Conservation (phyloP, 2,329 filamentous ascomycete genomes). For the Pseudodiploospora longispora region DNA sequence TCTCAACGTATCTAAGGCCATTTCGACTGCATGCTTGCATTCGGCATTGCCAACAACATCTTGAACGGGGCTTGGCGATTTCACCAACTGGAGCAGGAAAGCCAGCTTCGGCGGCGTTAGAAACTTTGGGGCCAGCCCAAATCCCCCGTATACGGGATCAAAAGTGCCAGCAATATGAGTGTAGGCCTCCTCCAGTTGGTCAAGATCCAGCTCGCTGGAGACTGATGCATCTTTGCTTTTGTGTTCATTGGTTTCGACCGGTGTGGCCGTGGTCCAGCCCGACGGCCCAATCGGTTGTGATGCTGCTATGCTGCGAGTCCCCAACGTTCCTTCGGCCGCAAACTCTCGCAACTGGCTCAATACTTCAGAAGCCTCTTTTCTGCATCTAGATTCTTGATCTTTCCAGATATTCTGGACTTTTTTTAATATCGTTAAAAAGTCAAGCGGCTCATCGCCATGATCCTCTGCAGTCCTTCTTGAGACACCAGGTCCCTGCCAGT, state of each 20-base stretch:
- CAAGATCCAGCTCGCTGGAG: constrained; percentile 72
- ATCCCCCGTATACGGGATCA: constrained; percentile 71
- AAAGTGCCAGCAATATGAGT: constrained; percentile 73
- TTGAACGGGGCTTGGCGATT: constrained; percentile 62
- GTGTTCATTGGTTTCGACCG: constrained; percentile 15
- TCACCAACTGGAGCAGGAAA: constrained; percentile 68
- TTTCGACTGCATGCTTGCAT: constrained; percentile 62
- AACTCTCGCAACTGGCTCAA: constrained; percentile 76
- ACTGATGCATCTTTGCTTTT: constrained; percentile 20
- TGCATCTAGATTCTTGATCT: constrained; percentile 74
- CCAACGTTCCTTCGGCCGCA: constrained; percentile 74
- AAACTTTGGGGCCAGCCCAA: constrained; percentile 78
- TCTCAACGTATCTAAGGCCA: constrained; percentile 73
- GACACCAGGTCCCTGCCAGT: constrained; percentile 78
- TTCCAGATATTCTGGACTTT: constrained; percentile 72
- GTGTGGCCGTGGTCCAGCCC: constrained; percentile 23
- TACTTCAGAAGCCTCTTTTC: constrained; percentile 76
- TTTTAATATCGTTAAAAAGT: constrained; percentile 73
- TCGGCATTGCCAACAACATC: constrained; percentile 85
- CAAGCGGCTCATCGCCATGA: constrained; percentile 52
- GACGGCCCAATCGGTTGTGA: constrained; percentile 20
- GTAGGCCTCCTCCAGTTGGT: constrained; percentile 85
- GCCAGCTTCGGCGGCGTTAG: constrained; percentile 77
- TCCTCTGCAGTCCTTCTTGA: constrained; percentile 27
- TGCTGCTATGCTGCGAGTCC: constrained; percentile 28